phyloP scores from a whole-genome alignment of 176 grass and related monocot species.

The Rhynchospora pubera region DNA sequence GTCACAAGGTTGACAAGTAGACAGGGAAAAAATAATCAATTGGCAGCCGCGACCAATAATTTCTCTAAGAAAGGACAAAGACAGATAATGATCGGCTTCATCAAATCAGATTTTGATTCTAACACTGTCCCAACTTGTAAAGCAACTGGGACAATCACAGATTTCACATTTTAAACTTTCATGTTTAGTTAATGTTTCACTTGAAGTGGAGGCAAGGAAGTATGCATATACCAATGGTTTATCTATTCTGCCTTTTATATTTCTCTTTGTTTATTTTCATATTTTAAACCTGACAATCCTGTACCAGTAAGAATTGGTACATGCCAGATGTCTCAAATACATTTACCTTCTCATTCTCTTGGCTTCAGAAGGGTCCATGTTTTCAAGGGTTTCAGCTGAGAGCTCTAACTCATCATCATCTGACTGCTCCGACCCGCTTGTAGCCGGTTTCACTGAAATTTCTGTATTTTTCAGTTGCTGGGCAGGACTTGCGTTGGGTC shows the following conservation, averaged over 20 bases:
- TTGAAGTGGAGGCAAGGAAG: neutral
- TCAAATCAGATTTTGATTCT: neutral
- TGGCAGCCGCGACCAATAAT: too few relatives aligned
- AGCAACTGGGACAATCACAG: neutral
- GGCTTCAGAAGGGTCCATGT: constrained; percentile 29
- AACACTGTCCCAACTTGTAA: neutral
- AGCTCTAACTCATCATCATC: constrained; percentile 66
- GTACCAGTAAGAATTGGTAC: neutral
- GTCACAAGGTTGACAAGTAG: too few relatives aligned
- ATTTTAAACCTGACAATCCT: neutral
- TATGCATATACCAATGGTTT: neutral
- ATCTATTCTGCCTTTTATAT: neutral
- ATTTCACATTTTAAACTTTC: neutral
- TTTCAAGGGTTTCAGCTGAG: constrained; percentile 41
- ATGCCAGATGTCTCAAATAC: neutral
- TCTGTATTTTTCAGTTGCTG: constrained; percentile 35
- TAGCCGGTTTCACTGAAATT: constrained; percentile 28
- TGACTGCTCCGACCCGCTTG: constrained; percentile 50
- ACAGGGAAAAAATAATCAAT: too few relatives aligned
- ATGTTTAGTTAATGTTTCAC: neutral
- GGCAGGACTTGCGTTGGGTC: constrained; percentile 20
- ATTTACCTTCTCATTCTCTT: constrained; percentile 62
- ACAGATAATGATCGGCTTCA: neutral
- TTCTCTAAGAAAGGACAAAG: too few relatives aligned
- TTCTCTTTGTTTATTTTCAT: neutral